phyloP scores from a whole-genome alignment of 2,329 filamentous ascomycete genomes.

The Massarina eburnea region DNA sequence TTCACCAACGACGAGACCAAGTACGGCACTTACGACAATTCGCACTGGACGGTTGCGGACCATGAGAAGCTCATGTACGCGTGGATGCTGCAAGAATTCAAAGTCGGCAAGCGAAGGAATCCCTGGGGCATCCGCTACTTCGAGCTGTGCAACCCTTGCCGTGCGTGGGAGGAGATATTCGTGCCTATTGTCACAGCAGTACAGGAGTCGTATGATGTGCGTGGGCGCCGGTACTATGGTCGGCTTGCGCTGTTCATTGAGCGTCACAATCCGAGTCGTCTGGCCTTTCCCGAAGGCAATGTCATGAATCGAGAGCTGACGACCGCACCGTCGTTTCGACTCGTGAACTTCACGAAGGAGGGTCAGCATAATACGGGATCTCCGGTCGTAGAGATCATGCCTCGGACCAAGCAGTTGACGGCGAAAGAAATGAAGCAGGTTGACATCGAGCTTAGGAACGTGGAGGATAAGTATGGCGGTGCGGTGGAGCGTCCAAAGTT shows the following conservation, averaged over 20 bases:
- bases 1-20: constrained; percentile 14
- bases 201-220: constrained; percentile 27
- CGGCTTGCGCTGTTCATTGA: constrained; percentile 37
- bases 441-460: constrained; percentile 30
- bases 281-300: constrained; percentile 37
- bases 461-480: constrained; percentile 34
- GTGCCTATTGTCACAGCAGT: constrained; percentile 35
- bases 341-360: constrained; percentile 18
- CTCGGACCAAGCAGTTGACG: constrained; percentile 9
- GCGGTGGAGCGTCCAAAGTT: constrained; percentile 34
- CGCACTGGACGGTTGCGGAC: constrained; percentile 25
- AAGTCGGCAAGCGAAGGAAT: constrained; percentile 33
- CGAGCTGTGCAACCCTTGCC: constrained; percentile 26
- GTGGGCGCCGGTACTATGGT: constrained; percentile 32
- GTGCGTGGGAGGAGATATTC: constrained; percentile 32
- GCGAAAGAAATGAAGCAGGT: constrained; percentile 26
- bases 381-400: background rate
- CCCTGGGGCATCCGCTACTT: constrained; percentile 32
- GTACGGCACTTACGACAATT: constrained; percentile 25
- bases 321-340: constrained; percentile 25
- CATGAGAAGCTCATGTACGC: constrained; percentile 36
- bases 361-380: background rate
- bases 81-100: constrained; percentile 36
- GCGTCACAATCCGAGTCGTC: constrained; percentile 23
- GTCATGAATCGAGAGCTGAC: constrained; percentile 10